These are phyloP conservation scores for Calophaca sinica DNA, from an alignment of 306 rosid species.

Conservation along the genomic window DNA sequence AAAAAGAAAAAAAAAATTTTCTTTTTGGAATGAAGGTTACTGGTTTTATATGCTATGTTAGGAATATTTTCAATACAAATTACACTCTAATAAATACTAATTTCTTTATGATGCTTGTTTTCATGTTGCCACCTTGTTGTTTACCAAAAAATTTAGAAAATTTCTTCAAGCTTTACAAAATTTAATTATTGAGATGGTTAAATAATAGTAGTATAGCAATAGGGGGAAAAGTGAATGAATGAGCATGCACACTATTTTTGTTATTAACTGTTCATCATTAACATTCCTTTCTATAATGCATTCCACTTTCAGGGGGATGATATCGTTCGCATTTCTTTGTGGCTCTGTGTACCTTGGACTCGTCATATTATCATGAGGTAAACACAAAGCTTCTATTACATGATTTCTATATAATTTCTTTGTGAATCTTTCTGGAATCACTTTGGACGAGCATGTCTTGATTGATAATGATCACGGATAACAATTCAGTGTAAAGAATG, in stretches of 20 bases:
- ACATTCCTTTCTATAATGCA: conserved; percentile 25
- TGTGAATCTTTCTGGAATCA: neutral
- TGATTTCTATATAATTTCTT: neutral
- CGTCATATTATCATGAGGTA: conserved; percentile 67
- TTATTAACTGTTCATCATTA: neutral
- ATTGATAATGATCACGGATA: too few species aligned
- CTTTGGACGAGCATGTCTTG: neutral
- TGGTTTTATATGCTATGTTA: conserved; percentile 22
- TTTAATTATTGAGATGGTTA: conserved; percentile 1
- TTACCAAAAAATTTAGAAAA: neutral
- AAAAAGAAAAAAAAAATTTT: too few species aligned
- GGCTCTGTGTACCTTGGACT: conserved; percentile 64
- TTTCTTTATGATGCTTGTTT: conserved; percentile 1
- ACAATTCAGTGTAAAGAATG: conserved; percentile 5
- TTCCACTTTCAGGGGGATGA: conserved; percentile 59
- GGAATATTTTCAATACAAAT: neutral
- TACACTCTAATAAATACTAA: neutral
- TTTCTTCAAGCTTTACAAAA: conserved; percentile 20
- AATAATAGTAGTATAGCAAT: neutral
- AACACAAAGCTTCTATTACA: conserved; percentile 7
- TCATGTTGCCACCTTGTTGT: conserved; percentile 8
- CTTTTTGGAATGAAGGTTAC: neutral
- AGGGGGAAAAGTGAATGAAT: neutral
- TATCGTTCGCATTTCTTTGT: conserved; percentile 56
- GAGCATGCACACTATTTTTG: too few species aligned